Evolutionary conservation across 73 alveolate genomes (phyloP), one percentile per base, ranked within the genome.

Genomic region (Paramecium sonneborni): DNA sequence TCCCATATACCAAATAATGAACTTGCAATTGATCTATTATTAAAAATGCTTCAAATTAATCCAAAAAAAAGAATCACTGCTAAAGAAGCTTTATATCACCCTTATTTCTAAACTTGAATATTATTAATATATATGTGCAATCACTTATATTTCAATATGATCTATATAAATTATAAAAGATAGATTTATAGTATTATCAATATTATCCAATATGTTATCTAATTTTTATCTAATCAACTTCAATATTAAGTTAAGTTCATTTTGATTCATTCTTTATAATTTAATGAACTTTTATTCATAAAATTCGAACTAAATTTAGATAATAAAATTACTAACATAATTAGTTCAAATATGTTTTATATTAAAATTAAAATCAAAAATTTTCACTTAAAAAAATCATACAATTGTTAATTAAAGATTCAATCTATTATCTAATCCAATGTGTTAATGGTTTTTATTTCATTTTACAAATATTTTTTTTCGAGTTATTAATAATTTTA

Each of bases 11-110:
- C 74, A 35, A 62, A 88, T 38, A 52, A 28, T 12, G 89, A 88
- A 38, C 24, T 39, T 48, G 41, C 74, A 11, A 41, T 88, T 30
- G 94, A 88, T 24, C 52, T 88, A 5, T 20, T 88, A 44, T 37
- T 82, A 12, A 70, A 41, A n/a, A 43, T 76, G 48, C 30, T 88
- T 24, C 24, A 88, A 28, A 43, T 69, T n/a, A 76, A 69, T 43
- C 94, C 94, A 7, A 67, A 48, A 46, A 88, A 52, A 48, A 70
- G 94, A 88, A 70, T 88, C 3, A 21, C 94, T 14, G 94, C 94
- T 24, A 46, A 70, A 7, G 89, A 88, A 26, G 94, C 94, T 12
- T 88, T 88, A 38, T 24, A 70, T 21, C 94, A 88, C 28, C 91
- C 89, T 43, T 88, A 57, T 38, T 88, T 88, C 24, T 21, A 62